These are phyloP conservation scores for Lipomyces chichibuensis DNA, from an alignment of 805 yeast genomes.

Conservation along the genomic window DNA sequence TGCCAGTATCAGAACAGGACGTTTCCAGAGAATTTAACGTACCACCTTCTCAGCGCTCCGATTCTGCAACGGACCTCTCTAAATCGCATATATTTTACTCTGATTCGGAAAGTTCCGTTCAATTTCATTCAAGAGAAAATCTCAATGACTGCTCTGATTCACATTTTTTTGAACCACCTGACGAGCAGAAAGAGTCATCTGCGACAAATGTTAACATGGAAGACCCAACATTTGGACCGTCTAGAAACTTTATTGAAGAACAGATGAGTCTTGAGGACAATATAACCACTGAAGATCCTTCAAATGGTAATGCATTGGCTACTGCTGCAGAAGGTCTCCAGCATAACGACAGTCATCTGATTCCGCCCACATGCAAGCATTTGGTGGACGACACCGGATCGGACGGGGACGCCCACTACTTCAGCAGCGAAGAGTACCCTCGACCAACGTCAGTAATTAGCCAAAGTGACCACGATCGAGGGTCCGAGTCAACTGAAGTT, in stretches of 20 bases:
- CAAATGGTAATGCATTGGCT: not conserved
- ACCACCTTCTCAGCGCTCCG: not conserved
- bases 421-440: slow-evolving; percentile 14
- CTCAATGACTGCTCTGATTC: not conserved
- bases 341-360: not conserved
- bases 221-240: not conserved
- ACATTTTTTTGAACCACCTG: not conserved
- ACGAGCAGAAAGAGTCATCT: not conserved
- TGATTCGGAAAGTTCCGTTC: not conserved
- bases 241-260: not conserved
- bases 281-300: too few relatives aligned
- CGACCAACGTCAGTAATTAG: not conserved
- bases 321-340: not conserved
- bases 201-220: not conserved
- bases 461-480: not conserved
- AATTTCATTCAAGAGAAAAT: not conserved
- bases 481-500: not conserved
- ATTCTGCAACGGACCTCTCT: not conserved
- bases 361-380: not conserved
- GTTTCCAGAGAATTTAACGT: not conserved
- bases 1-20: not conserved
- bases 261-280: not conserved
- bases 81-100: not conserved
- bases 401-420: slow-evolving; percentile 2
- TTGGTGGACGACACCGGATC: not conserved